Percentiles rank a stretch among this genome's conserved stretches.
These are phyloP conservation scores for Ampelocalamus luodianensis DNA, from an alignment of 176 grass and related monocot genomes.

Conservation along the genomic window DNA sequence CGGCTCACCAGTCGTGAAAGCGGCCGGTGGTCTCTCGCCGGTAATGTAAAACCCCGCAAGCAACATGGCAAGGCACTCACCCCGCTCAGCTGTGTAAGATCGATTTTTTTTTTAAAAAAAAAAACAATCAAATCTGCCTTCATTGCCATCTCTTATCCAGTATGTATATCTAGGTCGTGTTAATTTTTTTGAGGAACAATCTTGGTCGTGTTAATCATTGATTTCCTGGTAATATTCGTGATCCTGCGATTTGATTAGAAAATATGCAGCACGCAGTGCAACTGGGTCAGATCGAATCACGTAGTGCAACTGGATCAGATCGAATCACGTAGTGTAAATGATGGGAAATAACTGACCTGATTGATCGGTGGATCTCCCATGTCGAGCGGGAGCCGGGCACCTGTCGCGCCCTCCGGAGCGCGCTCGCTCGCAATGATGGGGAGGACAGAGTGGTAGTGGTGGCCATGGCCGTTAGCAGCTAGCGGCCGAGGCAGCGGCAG, in stretches of 20 bases:
- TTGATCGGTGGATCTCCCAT: constrained; percentile 34
- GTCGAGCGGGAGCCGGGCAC: constrained; percentile 34
- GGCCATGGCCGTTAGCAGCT: constrained; percentile 42
- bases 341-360: neutral
- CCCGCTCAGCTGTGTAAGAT: neutral
- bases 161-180: constrained; percentile 16
- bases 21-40: constrained; percentile 21
- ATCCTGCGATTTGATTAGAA: constrained; percentile 30
- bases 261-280: neutral
- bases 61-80: constrained; percentile 12
- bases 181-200: neutral
- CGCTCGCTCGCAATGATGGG: constrained; percentile 18
- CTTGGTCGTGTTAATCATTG: constrained; percentile 37
- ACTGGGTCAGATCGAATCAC: constrained; percentile 21
- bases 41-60: neutral
- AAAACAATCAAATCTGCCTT: no score
- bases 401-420: neutral
- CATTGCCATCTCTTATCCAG: constrained; percentile 28
- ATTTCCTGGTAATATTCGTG: neutral
- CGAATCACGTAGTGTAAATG: constrained; percentile 30
- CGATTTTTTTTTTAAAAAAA: no score
- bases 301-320: neutral
- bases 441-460: constrained; percentile 44
- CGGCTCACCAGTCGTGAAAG: constrained; percentile 45
- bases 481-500: neutral